phyloP scores from a whole-genome alignment of 179 eudicot species.

The Spinacia oleracea region DNA sequence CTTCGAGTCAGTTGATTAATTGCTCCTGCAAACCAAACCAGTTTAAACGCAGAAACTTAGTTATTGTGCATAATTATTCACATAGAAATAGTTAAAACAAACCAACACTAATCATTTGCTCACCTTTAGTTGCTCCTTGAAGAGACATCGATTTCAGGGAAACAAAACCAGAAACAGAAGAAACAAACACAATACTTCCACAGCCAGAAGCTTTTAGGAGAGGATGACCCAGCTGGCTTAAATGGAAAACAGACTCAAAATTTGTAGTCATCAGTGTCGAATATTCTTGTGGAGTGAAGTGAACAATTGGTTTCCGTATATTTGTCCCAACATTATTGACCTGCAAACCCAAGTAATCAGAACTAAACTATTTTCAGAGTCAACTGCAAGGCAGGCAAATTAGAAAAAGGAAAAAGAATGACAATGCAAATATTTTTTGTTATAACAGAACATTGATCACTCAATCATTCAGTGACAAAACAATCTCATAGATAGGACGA shows the following conservation, averaged over 20 bases:
- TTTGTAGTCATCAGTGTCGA: constrained; percentile 55
- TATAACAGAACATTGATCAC: not conserved
- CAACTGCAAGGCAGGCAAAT: not conserved
- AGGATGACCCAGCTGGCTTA: constrained; percentile 77
- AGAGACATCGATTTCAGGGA: constrained; percentile 50
- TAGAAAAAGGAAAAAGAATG: not conserved
- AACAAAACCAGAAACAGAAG: constrained; percentile 76
- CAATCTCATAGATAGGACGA: not conserved
- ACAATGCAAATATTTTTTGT: not conserved
- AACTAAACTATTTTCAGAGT: not conserved
- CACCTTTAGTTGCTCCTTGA: constrained; percentile 53
- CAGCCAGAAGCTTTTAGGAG: constrained; percentile 61
- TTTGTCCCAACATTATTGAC: constrained; percentile 49
- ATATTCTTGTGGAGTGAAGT: constrained; percentile 54
- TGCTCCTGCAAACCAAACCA: constrained; percentile 42
- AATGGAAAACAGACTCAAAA: constrained; percentile 49
- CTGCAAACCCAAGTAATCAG: constrained; percentile 22
- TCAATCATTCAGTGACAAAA: not conserved
- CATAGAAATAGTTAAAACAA: not conserved
- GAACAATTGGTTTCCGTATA: constrained; percentile 54
- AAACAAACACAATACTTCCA: constrained; percentile 71
- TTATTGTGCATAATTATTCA: too few relatives aligned
- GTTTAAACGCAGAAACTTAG: constrained; percentile 3
- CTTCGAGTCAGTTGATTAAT: constrained; percentile 56
- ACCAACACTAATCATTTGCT: not conserved